Evolutionary conservation across 345 rosid species (phyloP).

Genomic region (Eucalyptus curtisii): DNA sequence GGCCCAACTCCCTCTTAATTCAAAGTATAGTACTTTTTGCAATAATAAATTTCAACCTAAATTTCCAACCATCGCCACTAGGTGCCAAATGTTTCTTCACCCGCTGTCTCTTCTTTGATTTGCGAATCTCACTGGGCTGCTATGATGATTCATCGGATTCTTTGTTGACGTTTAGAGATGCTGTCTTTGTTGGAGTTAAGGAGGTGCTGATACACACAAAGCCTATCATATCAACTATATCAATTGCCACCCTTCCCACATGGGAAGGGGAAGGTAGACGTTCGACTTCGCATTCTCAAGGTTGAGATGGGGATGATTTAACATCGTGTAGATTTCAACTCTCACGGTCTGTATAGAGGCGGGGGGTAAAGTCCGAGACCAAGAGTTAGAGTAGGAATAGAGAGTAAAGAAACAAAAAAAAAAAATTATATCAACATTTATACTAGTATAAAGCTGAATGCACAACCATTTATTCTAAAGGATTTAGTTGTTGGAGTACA

Average conservation of each 20-base stretch:
- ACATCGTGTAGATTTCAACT: too few species aligned
- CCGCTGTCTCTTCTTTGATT: not conserved
- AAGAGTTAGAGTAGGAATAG: too few species aligned
- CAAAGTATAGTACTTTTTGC: not conserved
- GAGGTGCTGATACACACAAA: not conserved
- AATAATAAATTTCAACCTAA: not conserved
- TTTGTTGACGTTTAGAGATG: not conserved
- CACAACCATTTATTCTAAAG: not conserved
- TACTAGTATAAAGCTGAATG: not conserved
- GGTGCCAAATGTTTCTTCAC: not conserved
- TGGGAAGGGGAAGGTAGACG: too few species aligned
- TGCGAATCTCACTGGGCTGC: not conserved
- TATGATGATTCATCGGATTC: not conserved
- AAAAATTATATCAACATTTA: not conserved
- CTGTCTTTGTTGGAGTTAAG: not conserved
- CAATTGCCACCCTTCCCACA: too few species aligned
- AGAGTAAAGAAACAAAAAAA: too few species aligned
- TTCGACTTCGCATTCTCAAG: too few species aligned
- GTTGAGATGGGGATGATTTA: too few species aligned
- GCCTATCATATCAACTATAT: not conserved
- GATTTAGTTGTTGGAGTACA: not conserved
- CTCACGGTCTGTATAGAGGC: rapidly evolving
- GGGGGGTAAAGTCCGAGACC: too few species aligned
- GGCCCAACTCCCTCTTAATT: not conserved
- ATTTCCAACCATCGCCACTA: not conserved